Conservation (phyloP, 345 rosid species). For the Acer yangbiense region DNA sequence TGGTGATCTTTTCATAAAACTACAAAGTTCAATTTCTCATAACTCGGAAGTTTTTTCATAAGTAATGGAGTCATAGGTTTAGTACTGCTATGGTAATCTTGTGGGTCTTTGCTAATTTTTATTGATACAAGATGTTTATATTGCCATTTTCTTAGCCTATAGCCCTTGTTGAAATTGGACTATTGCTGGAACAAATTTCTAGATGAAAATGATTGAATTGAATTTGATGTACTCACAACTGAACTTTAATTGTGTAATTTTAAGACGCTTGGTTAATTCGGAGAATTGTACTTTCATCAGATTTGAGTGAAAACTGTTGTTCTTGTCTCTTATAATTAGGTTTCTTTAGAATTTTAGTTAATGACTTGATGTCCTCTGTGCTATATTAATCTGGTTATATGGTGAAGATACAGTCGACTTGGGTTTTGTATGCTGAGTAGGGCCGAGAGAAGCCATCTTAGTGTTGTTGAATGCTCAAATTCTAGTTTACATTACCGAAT, state of each 20-base stretch:
- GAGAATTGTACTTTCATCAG: too few species aligned
- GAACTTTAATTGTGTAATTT: conserved; percentile 1
- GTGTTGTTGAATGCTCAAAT: too few species aligned
- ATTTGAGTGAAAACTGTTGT: too few species aligned
- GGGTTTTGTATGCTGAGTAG: too few species aligned
- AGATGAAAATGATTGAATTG: background rate
- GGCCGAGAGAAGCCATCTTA: too few species aligned
- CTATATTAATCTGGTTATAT: too few species aligned
- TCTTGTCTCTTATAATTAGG: too few species aligned
- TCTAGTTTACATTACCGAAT: too few species aligned
- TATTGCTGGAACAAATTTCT: background rate
- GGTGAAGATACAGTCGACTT: too few species aligned
- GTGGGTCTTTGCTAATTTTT: background rate
- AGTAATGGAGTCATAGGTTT: background rate
- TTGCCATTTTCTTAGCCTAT: background rate
- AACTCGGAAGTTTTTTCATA: background rate
- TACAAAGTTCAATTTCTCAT: background rate
- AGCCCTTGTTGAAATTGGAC: background rate
- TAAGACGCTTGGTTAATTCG: background rate
- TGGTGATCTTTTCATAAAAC: background rate
- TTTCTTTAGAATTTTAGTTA: too few species aligned
- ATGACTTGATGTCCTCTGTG: too few species aligned
- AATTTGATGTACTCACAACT: background rate
- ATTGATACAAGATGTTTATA: background rate
- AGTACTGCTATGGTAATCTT: background rate